Base-by-base conservation (phyloP, 148 eudicot genomes). In the Fallopia convolvulus region DNA sequence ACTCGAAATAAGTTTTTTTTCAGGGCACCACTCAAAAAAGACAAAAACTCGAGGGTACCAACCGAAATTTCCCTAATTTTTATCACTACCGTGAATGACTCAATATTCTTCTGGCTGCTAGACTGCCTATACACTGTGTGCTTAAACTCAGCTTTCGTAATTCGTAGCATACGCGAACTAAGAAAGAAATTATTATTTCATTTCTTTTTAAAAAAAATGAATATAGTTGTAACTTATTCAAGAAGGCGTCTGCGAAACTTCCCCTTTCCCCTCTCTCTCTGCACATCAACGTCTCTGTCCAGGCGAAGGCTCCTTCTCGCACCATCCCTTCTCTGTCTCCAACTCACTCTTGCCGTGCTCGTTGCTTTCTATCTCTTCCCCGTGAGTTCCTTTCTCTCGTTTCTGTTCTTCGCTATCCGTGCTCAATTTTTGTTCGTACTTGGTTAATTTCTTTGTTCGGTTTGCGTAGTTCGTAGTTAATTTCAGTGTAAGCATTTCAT, bases 341-440 rank as follows among this genome's bases (percentile, higher is more conserved):
- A 61, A 23, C 70, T 61, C 70, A 61, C 70, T 26, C 70, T 61
- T 61, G 70, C 36, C 70, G 70, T 61, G 70, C 70, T 61, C 70
- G 3, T 61, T 26, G 70, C 36, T 61, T 30, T 30, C 70, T 61
- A 61, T 61, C 70, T 26, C 70, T 26, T 30, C 15, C 30, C 39
- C 70, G 70, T 61, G 70, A 61, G 70, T 61, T 33, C 12, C 39
- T 61, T 13, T 53, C 60, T 53, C 65, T 58, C 30, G 11, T 58
- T 14, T 6, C 32, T 21, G 65, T 21, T 56, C 63, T 10, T 26
- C 70, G 9, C 9, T 61, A 39, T 61, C 39, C 30, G 36, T 30
- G 5, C 70, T 61, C 70, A 26, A 61, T 61, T 11, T 5, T 11
- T 26, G 15, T 20, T 58, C 11, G 3, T 21, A 52, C 20, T 58